These are phyloP conservation scores for Phytophthora vignae DNA, from an alignment of 352 stramenopile genomes.

Conservation along the genomic window DNA sequence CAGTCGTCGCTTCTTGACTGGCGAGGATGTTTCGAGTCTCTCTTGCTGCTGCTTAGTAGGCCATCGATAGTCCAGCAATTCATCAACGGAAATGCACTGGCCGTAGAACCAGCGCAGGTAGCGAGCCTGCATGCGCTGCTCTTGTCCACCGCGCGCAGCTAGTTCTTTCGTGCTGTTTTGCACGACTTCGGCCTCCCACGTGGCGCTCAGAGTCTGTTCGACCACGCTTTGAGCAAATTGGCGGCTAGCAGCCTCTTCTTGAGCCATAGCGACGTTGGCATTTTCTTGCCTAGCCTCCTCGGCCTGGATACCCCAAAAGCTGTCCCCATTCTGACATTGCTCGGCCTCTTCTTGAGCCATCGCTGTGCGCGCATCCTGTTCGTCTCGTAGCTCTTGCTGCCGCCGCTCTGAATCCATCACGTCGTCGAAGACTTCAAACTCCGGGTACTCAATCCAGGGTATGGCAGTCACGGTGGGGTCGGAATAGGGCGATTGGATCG, in stretches of 20 bases:
- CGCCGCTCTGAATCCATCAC: slow-evolving; percentile 25
- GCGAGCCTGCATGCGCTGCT: slow-evolving; percentile 51
- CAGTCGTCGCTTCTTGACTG: slow-evolving; percentile 15
- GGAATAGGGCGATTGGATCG: neutral
- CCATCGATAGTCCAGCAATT: slow-evolving; percentile 67
- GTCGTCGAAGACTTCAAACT: slow-evolving; percentile 24
- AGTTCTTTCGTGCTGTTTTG: slow-evolving; percentile 14
- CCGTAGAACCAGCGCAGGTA: slow-evolving; percentile 77
- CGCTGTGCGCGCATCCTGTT: slow-evolving; percentile 37
- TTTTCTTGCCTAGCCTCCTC: slow-evolving; percentile 50
- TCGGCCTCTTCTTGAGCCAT: slow-evolving; percentile 50
- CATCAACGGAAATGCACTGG: slow-evolving; percentile 58
- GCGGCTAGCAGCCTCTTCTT: slow-evolving; percentile 50
- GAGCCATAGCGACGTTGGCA: slow-evolving; percentile 43
- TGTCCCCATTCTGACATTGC: slow-evolving; percentile 57
- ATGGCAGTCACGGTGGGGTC: neutral
- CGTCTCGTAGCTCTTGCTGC: slow-evolving; percentile 33
- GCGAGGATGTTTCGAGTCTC: slow-evolving; percentile 4
- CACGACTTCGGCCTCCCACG: slow-evolving; percentile 49
- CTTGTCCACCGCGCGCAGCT: slow-evolving; percentile 32
- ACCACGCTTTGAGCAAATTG: slow-evolving; percentile 37
- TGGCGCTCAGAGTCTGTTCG: slow-evolving; percentile 35
- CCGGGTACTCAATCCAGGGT: slow-evolving; percentile 9
- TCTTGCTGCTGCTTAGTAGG: slow-evolving; percentile 45
- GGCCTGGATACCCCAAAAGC: slow-evolving; percentile 71